Conservation (phyloP, 2,329 filamentous ascomycete genomes). For the Aspergillus cejpii region DNA sequence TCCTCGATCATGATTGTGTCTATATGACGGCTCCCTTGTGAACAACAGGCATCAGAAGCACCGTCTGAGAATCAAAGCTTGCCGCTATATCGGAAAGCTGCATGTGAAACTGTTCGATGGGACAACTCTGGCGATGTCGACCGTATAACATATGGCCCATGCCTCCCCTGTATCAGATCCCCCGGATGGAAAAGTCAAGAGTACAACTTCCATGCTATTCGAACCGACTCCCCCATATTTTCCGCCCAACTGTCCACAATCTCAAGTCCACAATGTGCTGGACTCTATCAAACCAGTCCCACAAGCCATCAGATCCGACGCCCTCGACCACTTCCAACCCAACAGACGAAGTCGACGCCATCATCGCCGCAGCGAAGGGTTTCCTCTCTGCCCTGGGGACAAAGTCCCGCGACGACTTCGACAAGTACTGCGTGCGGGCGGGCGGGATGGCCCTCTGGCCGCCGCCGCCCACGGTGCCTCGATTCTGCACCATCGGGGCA, state of each 20-base stretch:
- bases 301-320: background rate
- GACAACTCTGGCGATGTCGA: background rate
- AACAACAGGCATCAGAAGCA: background rate
- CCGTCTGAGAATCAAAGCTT: background rate
- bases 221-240: background rate
- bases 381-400: conserved; percentile 28
- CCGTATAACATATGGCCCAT: background rate
- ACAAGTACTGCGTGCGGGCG: conserved; percentile 30
- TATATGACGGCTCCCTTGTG: background rate
- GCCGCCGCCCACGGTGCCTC: conserved; percentile 24
- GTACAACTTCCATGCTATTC: background rate
- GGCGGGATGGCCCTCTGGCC: conserved; percentile 33
- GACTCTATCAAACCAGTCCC: conserved; percentile 4
- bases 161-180: background rate
- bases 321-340: background rate
- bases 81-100: background rate
- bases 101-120: background rate
- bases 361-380: conserved; percentile 25
- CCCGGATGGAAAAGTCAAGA: background rate
- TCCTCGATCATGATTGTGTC: background rate
- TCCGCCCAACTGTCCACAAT: too few relatives aligned
- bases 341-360: conserved; percentile 16
- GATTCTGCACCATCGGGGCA: conserved; percentile 33
- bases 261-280: conserved; percentile 14
- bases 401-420: conserved; percentile 29